phyloP scores from a whole-genome alignment of 1,139 yeast species.

The Sugiyamaella paludigena region DNA sequence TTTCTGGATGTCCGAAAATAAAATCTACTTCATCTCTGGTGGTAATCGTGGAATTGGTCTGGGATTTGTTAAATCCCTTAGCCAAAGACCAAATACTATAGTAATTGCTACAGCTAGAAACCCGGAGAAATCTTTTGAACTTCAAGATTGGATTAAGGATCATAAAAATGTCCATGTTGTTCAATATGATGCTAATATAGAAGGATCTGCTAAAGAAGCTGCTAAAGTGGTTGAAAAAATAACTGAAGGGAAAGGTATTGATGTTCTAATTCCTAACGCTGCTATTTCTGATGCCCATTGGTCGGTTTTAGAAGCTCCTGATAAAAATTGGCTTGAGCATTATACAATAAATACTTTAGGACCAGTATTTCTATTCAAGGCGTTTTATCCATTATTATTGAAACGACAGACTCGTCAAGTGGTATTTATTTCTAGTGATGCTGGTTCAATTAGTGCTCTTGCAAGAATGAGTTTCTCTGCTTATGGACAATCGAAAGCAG shows the following conservation, averaged over 20 bases:
- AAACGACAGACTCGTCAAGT: constrained; percentile 26
- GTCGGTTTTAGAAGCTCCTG: constrained; percentile 16
- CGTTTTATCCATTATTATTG: constrained; percentile 29
- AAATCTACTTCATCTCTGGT: constrained; percentile 17
- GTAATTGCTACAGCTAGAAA: constrained; percentile 14
- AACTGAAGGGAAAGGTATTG: constrained; percentile 15
- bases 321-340: constrained; percentile 26
- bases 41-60: constrained; percentile 20
- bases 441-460: constrained; percentile 30
- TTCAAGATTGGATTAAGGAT: constrained; percentile 7
- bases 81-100: constrained; percentile 5
- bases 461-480: constrained; percentile 27
- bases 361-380: constrained; percentile 36
- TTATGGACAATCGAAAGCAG: constrained; percentile 43
- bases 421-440: constrained; percentile 29
- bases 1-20: not conserved
- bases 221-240: constrained; percentile 13
- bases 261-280: constrained; percentile 17
- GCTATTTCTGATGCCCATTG: constrained; percentile 15
- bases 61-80: constrained; percentile 11
- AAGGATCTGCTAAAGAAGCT: constrained; percentile 10
- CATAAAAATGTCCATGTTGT: constrained; percentile 16
- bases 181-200: constrained; percentile 11
- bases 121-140: constrained; percentile 10
- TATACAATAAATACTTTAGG: constrained; percentile 38